phyloP scores from a whole-genome alignment of 768 basidiomycete genomes.

The Lactarius hengduanensis region DNA sequence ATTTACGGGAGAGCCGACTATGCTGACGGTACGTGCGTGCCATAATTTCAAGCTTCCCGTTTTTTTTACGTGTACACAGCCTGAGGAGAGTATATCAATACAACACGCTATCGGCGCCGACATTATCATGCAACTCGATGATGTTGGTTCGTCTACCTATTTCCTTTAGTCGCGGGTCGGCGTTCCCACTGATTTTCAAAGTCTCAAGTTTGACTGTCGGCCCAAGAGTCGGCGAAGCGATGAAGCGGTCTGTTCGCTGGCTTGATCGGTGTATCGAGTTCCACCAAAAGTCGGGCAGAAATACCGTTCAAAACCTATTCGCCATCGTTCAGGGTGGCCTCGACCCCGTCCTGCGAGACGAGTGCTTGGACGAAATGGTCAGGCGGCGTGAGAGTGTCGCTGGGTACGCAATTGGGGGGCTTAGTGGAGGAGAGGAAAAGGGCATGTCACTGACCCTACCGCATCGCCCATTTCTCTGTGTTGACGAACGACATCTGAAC shows the following conservation, averaged over 20 bases:
- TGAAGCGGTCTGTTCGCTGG: conserved; percentile 87
- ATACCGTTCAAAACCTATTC: conserved; percentile 75
- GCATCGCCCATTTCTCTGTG: not conserved
- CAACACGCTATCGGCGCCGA: conserved; percentile 91
- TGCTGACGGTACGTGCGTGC: conserved; percentile 62
- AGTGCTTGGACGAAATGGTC: conserved; percentile 81
- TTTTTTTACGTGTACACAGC: conserved; percentile 43
- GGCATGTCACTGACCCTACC: conserved; percentile 42
- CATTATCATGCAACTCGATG: conserved; percentile 94
- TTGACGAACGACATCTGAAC: not conserved
- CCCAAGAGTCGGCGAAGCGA: conserved; percentile 81
- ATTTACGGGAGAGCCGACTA: conserved; percentile 83
- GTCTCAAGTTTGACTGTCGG: conserved; percentile 81
- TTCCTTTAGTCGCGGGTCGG: not conserved
- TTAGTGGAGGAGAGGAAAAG: conserved; percentile 92
- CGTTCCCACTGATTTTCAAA: conserved; percentile 22
- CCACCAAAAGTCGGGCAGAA: conserved; percentile 67
- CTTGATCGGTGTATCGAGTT: conserved; percentile 82
- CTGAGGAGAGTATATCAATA: conserved; percentile 88
- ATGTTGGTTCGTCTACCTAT: conserved; percentile 62
- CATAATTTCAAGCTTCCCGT: not conserved
- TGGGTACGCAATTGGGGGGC: conserved; percentile 89
- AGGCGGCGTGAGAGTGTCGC: conserved; percentile 70
- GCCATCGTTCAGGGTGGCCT: conserved; percentile 92
- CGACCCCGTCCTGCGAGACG: conserved; percentile 64